Conservation (phyloP, 805 yeast species). For the Yarrowia sp. region DNA sequence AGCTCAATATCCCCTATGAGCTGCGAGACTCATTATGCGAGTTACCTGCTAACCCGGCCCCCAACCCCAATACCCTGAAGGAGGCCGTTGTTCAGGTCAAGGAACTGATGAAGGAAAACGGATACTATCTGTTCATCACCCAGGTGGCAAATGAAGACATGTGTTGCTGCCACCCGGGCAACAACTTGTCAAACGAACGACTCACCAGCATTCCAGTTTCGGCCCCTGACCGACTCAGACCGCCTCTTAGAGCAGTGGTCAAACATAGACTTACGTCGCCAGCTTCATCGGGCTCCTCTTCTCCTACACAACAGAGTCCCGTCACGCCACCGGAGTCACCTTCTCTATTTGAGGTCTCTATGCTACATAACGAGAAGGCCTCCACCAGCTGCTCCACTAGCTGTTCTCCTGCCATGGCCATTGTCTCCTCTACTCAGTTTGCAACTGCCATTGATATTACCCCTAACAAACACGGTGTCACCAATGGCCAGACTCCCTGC, state of each 20-base stretch:
- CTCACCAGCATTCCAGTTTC: background rate
- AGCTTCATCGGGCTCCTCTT: slow-evolving; percentile 14
- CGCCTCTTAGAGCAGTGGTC: background rate
- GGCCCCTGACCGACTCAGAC: slow-evolving; percentile 1
- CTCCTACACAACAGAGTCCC: slow-evolving; percentile 19
- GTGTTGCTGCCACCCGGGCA: slow-evolving; percentile 4
- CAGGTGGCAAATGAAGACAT: slow-evolving; percentile 12
- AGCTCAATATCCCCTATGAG: slow-evolving; percentile 35
- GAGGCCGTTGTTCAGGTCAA: slow-evolving; percentile 30
- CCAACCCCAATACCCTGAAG: slow-evolving; percentile 30
- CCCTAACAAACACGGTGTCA: slow-evolving; percentile 5
- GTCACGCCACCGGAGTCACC: slow-evolving; percentile 20
- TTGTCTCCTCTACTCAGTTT: background rate
- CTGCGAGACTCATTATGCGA: slow-evolving; percentile 32
- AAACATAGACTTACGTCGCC: slow-evolving; percentile 17
- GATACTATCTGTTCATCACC: slow-evolving; percentile 33
- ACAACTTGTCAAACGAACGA: slow-evolving; percentile 4
- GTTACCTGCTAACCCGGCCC: slow-evolving; percentile 16
- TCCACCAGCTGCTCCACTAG: background rate
- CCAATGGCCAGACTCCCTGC: slow-evolving; percentile 10
- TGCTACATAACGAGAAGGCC: slow-evolving; percentile 10
- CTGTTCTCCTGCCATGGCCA: background rate
- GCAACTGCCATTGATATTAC: slow-evolving; percentile 7
- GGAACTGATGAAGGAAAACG: slow-evolving; percentile 35
- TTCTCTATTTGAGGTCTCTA: slow-evolving; percentile 4